These are phyloP conservation scores for Albugo candida DNA, from an alignment of 352 stramenopile species.

Conservation along the genomic window DNA sequence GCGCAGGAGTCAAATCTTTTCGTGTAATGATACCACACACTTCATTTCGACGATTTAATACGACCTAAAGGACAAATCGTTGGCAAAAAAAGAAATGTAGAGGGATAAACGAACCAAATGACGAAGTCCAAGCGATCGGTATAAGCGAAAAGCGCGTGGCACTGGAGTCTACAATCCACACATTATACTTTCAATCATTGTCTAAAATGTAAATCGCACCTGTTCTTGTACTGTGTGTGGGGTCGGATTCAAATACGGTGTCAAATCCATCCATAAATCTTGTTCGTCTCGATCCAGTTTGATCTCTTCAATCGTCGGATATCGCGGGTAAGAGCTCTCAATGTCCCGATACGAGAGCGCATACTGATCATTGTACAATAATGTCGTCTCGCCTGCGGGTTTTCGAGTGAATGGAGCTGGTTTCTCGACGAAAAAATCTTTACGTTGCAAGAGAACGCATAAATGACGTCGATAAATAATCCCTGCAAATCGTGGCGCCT, in stretches of 20 bases:
- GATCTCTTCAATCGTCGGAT: slow-evolving; percentile 62
- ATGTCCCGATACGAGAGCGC: slow-evolving; percentile 69
- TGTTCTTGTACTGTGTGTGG: slow-evolving; percentile 90
- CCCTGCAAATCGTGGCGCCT: slow-evolving; percentile 32
- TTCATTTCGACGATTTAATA: slow-evolving; percentile 81
- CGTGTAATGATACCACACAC: slow-evolving; percentile 76
- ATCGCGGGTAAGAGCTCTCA: slow-evolving; percentile 67
- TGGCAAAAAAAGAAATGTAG: background rate
- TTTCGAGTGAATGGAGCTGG: slow-evolving; percentile 57
- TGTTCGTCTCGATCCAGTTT: slow-evolving; percentile 83
- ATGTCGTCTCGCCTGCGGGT: slow-evolving; percentile 48
- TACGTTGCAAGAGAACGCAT: slow-evolving; percentile 60
- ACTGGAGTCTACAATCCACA: slow-evolving; percentile 52
- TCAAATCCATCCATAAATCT: slow-evolving; percentile 84
- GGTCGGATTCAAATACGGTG: slow-evolving; percentile 95
- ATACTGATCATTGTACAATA: slow-evolving; percentile 78
- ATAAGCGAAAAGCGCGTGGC: slow-evolving; percentile 90
- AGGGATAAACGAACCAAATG: slow-evolving; percentile 54
- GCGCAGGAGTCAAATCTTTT: slow-evolving; percentile 68
- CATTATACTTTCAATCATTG: background rate
- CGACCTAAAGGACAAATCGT: slow-evolving; percentile 16
- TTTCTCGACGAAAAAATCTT: slow-evolving; percentile 71
- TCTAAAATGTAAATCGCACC: background rate
- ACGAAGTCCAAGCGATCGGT: slow-evolving; percentile 92
- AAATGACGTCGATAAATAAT: slow-evolving; percentile 64